Base-by-base conservation (phyloP, 2,329 filamentous ascomycete species). In the Claviceps sp. region DNA sequence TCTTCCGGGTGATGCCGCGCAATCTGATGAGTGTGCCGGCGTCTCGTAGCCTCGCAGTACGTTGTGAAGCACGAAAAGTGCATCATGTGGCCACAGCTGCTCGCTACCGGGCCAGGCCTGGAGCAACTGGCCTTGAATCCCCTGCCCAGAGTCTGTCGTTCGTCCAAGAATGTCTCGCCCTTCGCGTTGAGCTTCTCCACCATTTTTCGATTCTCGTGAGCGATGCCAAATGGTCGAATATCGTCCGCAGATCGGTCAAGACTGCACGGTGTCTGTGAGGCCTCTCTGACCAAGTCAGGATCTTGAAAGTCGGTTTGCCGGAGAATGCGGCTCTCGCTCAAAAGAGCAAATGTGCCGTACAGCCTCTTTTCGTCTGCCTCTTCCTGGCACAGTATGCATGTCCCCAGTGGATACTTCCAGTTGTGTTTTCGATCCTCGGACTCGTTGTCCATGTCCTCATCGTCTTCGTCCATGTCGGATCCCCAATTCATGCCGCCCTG, bases 71-170 rank as follows among this genome's bases (percentile, higher is more conserved):
- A 98, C 59, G 80, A 82, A 65, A 87, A 97, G 66, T 98, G 93
- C 93, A 98, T 98, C 62, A 98, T 94, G 66, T 98, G 93, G 2
- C 93, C 93, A 67, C 93, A 98, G 10, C 91, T 89, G 39, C 87
- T 87, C 11, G 90, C 87, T 1, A 97, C 85, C 0, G 91, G 87
- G 0, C 90, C 93, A 17, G 79, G 74, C 30, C 77, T 75, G 38
- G 81, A 81, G 42, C 81, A 75, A 10, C 77, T 73, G 6, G 82
- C 75, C 2, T 88, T 85, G 62, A 95, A 98, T 0, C 93, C 93
- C 67, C 90, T 94, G 37, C 91, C 90, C 47, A 98, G 78, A 5
- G 83, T 83, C 67, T 95, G 86, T 48, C 86, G 81, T 65, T 94
- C 89, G 4, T 81, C 78, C 39, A 80, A 73, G 47, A 91, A 82